Percentiles rank a stretch among this genome's conserved stretches.
phyloP scores from a whole-genome alignment of 1,284 basidiomycete species.

The Ceratobasidium sp. region DNA sequence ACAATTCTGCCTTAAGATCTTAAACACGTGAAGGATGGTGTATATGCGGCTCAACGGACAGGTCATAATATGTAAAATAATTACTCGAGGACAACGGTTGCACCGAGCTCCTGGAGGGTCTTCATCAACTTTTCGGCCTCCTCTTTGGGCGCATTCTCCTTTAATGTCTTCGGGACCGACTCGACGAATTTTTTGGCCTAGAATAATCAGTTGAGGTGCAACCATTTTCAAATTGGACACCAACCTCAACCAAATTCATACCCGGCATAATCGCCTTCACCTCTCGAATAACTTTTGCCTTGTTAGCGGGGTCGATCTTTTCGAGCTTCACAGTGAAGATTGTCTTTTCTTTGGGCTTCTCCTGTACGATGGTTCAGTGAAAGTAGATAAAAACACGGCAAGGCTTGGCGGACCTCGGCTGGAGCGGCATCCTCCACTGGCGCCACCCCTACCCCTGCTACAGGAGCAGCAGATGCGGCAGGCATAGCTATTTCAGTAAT shows the following conservation, averaged over 20 bases:
- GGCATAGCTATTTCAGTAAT: constrained; percentile 99
- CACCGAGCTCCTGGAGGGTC: constrained; percentile 88
- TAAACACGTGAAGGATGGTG: not conserved
- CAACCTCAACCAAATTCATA: constrained; percentile 92
- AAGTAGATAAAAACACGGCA: not conserved
- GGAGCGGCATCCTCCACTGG: constrained; percentile 66
- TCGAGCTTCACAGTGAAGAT: constrained; percentile 95
- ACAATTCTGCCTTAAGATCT: constrained; percentile 24
- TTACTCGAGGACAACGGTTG: constrained; percentile 83
- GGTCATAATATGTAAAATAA: constrained; percentile 42
- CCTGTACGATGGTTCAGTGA: constrained; percentile 56
- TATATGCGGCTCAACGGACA: constrained; percentile 9
- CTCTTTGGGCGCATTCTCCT: constrained; percentile 96
- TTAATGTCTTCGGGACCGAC: constrained; percentile 90
- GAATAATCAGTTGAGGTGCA: constrained; percentile 4
- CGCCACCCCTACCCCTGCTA: constrained; percentile 62
- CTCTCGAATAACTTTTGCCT: constrained; percentile 98
- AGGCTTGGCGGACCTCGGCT: constrained; percentile 61
- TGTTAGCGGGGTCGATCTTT: constrained; percentile 86
- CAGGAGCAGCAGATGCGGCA: constrained; percentile 68
- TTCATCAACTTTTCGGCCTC: constrained; percentile 97
- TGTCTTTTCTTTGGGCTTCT: constrained; percentile 99
- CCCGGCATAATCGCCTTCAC: constrained; percentile 95
- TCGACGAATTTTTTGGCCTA: constrained; percentile 99
- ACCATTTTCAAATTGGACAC: constrained; percentile 52